Base-by-base conservation (phyloP, 192 early-diverging fungal genomes). In the Coemansia sp. region DNA sequence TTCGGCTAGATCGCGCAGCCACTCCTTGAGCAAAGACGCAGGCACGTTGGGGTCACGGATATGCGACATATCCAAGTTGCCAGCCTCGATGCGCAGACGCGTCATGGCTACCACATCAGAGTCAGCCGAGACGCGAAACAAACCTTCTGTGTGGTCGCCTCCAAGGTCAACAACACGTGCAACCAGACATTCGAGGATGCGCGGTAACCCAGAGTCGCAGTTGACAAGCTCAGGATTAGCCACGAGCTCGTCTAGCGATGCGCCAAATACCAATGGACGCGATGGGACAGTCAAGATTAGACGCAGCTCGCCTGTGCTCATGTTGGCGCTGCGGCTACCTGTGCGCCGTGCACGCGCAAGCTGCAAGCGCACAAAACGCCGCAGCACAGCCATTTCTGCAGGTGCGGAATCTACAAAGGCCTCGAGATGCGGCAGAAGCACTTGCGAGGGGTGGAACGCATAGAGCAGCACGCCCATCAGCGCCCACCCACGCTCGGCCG, bases 61-160 rank as follows among this genome's bases (percentile, higher is more conserved):
- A 4, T 84, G 87, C 32, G 75, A 56, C 21, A 90, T 61, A 57
- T 91, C 87, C 51, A 94, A 91, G 54, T 90, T 82, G 31, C 89
- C 92, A 10, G 90, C 87, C 66, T 98, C 96, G 54, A 98, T 88
- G 24, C 89, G 85, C 51, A 91, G 84, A 50, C 91, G 85, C 78
- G 94, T 54, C 32, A 63, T 57, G 30, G 92, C 87, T 9, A 98
- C 94, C 22, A 84, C 82, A 55, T 96, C 95, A 27, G 87, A 88
- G 74, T 97, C 94, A 22, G 93, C 96, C 21, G 96, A 93, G 14
- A 98, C 93, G 60, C 96, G 88, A 75, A 98, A 98, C 57, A 98
- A 95, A 30, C 96, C 96, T 74, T 98, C 95, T 11, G 93, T 88
- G 54, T 76, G 59, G 29, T 84, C 84, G 14, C 96, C 96, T 33